These are phyloP conservation scores for Peltaster fructicola DNA, from an alignment of 2,329 filamentous ascomycete species.

Conservation along the genomic window DNA sequence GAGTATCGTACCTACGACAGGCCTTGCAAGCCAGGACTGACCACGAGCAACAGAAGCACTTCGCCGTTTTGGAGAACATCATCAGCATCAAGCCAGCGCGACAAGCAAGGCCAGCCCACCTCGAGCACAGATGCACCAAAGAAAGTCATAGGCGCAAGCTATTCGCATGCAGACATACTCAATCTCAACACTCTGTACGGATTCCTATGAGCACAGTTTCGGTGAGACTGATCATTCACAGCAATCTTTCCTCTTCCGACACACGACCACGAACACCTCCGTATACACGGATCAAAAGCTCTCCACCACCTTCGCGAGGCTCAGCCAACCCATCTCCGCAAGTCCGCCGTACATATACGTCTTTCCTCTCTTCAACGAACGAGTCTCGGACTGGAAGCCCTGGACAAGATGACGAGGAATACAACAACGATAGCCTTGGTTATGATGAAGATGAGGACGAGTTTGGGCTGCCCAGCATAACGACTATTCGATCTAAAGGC, in stretches of 20 bases:
- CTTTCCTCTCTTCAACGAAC: constrained; percentile 64
- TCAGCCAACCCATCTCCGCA: constrained; percentile 36
- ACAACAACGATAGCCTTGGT: constrained; percentile 56
- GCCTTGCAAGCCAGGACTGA: constrained; percentile 1
- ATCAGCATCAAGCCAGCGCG: constrained; percentile 26
- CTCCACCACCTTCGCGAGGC: constrained; percentile 36
- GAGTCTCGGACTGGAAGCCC: constrained; percentile 67
- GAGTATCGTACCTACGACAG: constrained; percentile 4
- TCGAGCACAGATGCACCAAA: constrained; percentile 36
- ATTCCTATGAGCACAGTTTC: background rate
- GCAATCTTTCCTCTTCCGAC: constrained; percentile 6
- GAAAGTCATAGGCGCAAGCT: constrained; percentile 80
- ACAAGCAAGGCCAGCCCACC: constrained; percentile 18
- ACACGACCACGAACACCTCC: constrained; percentile 61
- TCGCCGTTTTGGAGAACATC: constrained; percentile 74
- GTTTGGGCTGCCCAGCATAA: constrained; percentile 82
- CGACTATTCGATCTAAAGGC: constrained; percentile 67
- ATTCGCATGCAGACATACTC: constrained; percentile 89
- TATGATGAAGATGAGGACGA: constrained; percentile 82
- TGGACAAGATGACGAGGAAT: constrained; percentile 39
- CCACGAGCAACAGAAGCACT: constrained; percentile 40
- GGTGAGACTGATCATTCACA: background rate
- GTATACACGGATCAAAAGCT: constrained; percentile 39
- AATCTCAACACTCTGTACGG: constrained; percentile 67
- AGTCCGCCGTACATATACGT: constrained; percentile 58